Percentiles rank a stretch among this genome's conserved stretches.
phyloP scores from a whole-genome alignment of 73 alveolate genomes.

The Paramecium octaurelia region DNA sequence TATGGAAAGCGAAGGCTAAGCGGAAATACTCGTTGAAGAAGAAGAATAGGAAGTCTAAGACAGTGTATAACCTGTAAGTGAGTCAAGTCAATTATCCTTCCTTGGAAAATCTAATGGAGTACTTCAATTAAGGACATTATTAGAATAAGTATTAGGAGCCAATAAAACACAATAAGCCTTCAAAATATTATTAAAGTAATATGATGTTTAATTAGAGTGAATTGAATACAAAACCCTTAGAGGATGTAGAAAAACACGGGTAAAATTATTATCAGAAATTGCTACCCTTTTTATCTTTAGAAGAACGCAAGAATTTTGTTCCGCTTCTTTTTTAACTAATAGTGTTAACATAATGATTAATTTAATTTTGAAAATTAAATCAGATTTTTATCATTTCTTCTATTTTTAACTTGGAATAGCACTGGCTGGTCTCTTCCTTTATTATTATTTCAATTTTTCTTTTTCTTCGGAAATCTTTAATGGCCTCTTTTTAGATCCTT shows the following conservation, averaged over 20 bases:
- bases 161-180: background rate
- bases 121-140: background rate
- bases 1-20: background rate
- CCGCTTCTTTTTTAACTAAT: slow-evolving; percentile 1
- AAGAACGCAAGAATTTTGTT: slow-evolving; percentile 3
- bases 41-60: background rate
- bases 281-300: background rate
- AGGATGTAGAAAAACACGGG: background rate
- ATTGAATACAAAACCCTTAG: background rate
- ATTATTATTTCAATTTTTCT: background rate
- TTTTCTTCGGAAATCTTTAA: background rate
- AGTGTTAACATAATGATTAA: background rate
- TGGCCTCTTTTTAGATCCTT: background rate
- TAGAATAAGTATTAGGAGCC: background rate
- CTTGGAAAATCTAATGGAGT: background rate
- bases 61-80: background rate
- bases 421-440: slow-evolving; percentile 6
- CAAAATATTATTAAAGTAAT: background rate
- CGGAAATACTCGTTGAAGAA: background rate
- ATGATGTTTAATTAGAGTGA: background rate
- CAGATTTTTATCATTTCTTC: background rate
- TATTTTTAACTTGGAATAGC: background rate
- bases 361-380: background rate
- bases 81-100: background rate
- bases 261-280: background rate